These are phyloP conservation scores for Alternaria atra DNA, from an alignment of 2,329 filamentous ascomycete genomes.

Conservation along the genomic window DNA sequence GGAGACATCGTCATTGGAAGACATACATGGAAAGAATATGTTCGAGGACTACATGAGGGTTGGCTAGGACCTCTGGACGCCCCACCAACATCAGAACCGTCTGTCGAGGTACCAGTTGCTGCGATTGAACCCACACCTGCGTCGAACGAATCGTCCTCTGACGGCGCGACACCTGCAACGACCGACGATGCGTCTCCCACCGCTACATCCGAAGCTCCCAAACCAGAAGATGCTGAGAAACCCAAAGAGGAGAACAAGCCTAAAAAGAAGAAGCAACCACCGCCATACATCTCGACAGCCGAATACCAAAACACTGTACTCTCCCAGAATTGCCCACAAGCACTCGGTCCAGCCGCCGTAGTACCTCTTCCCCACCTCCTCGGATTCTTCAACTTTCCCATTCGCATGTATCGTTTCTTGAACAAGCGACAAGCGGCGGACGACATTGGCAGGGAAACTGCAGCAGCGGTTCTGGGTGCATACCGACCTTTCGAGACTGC, in stretches of 20 bases:
- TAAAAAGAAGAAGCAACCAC: constrained; percentile 66
- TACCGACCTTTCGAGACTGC: constrained; percentile 57
- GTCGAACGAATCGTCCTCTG: constrained; percentile 22
- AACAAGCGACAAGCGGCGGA: constrained; percentile 87
- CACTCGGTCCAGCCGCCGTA: constrained; percentile 76
- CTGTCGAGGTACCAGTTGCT: constrained; percentile 32
- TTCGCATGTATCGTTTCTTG: constrained; percentile 85
- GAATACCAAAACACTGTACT: constrained; percentile 75
- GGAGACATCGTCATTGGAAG: constrained; percentile 91
- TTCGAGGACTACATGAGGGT: constrained; percentile 91
- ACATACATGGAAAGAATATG: constrained; percentile 97
- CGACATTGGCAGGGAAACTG: constrained; percentile 84
- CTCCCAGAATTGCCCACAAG: constrained; percentile 71
- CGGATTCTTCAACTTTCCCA: constrained; percentile 89
- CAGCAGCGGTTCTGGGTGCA: constrained; percentile 77
- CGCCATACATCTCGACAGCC: constrained; percentile 75
- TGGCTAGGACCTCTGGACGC: constrained; percentile 87
- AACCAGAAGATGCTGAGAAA: constrained; percentile 38
- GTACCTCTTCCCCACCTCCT: constrained; percentile 88
- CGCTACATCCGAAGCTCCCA: constrained; percentile 35
- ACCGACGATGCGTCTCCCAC: constrained; percentile 50
- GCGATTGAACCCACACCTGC: constrained; percentile 15
- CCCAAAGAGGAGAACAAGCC: constrained; percentile 55
- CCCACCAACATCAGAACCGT: constrained; percentile 52
- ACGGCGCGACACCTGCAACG: constrained; percentile 19